Evolutionary conservation across 1,284 basidiomycete species (phyloP).

Genomic region (Trametes pubescens): DNA sequence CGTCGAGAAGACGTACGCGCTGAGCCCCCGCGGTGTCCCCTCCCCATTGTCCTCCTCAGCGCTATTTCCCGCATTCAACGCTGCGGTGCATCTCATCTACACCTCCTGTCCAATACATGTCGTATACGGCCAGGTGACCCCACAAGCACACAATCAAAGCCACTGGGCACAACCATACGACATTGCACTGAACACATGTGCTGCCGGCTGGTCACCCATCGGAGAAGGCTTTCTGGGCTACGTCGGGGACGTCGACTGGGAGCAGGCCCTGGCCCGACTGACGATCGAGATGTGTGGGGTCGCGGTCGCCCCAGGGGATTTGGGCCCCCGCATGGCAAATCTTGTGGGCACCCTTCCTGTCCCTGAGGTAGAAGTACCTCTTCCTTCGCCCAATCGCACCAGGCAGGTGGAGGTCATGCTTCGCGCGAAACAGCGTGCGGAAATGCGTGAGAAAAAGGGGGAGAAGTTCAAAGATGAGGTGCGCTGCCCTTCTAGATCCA

Average conservation of each 20-base stretch:
- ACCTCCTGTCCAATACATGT: not conserved
- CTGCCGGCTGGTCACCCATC: not conserved
- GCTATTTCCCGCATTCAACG: not conserved
- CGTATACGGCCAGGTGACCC: not conserved
- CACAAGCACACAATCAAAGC: not conserved
- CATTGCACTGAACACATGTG: not conserved
- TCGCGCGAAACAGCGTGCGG: not conserved
- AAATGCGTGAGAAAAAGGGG: not conserved
- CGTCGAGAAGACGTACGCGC: not conserved
- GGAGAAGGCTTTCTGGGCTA: constrained; percentile 33
- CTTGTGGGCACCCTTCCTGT: not conserved
- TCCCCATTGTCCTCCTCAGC: not conserved
- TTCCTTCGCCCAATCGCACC: not conserved
- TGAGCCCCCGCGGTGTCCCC: not conserved
- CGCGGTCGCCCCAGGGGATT: constrained; percentile 25
- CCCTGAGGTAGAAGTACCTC: not conserved
- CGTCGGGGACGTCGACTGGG: constrained; percentile 32
- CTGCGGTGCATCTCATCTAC: not conserved
- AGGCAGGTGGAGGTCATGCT: not conserved
- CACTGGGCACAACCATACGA: not conserved
- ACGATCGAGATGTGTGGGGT: constrained; percentile 36
- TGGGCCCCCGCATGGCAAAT: constrained; percentile 21
- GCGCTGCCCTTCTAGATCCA: not conserved
- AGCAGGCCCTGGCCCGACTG: constrained; percentile 30
- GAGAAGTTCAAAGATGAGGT: not conserved